Base-by-base conservation (phyloP, 2,329 filamentous ascomycete species). In the Calycina herbarum region DNA sequence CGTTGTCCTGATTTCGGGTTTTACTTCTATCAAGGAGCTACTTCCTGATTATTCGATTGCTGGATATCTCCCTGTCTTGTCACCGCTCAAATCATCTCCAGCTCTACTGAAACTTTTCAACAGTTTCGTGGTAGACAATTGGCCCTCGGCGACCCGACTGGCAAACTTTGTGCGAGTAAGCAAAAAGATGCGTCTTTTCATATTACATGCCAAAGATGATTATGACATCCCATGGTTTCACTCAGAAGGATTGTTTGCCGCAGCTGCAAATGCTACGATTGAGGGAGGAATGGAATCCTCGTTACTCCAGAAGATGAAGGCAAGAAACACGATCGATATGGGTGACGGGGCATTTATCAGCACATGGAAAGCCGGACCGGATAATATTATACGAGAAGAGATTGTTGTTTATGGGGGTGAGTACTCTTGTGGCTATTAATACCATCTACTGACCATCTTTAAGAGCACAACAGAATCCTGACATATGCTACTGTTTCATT, bases 191-290 rank as follows among this genome's bases (percentile, higher is more conserved):
- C 83, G 88, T 27, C 79, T 97, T 24, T 88, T 85, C 56, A 80
- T 97, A 54, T 79, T 98, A 2, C 94, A 97, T 73, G 91, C 93
- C 17, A 83, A 85, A 63, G 86, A 97, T 73, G 94, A 98, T 75
- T 80, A 81, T 66, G 92, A 97, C 71, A 97, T 98, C 66, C 88
- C 91, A 0, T 94, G 87, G 79, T 83, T 80, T 1, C 88, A 93
- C 73, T 87, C 88, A 56, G 84, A 89, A 71, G 82, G 81, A 69
- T 78, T 92, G 1, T 92, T 91, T 74, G 79, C 79, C 35, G 82
- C 84, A 0, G 85, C 88, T 0, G 85, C 85, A 1, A 82, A 82
- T 62, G 84, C 85, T 57, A 81, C 82, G 1, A 75, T 80, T 2
- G 70, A 74, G 56, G 76, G 76, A 10, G 78, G 73, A 20, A 73